Conservation (phyloP, 371 early-diverging fungal species). For the Apophysomyces trapeziformis region DNA sequence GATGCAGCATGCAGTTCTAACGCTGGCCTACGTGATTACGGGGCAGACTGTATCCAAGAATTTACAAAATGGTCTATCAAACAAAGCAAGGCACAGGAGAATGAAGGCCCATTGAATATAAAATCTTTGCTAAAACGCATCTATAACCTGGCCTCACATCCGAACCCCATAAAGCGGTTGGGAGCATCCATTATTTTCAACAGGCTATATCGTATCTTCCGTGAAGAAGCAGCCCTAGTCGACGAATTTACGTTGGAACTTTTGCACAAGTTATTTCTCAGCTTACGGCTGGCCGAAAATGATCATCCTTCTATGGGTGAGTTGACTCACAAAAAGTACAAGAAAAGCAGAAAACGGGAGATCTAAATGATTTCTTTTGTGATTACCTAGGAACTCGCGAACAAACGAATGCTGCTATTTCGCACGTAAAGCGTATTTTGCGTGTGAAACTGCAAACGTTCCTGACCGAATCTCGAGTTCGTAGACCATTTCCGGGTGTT, state of each 20-base stretch:
- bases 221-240: conserved; percentile 65
- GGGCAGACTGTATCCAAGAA: conserved; percentile 75
- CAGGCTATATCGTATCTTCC: conserved; percentile 68
- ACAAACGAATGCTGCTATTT: conserved; percentile 59
- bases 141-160: conserved; percentile 65
- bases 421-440: conserved; percentile 67
- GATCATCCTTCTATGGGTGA: conserved; percentile 65
- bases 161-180: conserved; percentile 66
- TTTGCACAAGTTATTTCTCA: conserved; percentile 68
- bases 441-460: conserved; percentile 53
- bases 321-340: neutral
- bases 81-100: conserved; percentile 52
- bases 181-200: conserved; percentile 77
- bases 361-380: neutral
- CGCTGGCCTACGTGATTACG: conserved; percentile 73
- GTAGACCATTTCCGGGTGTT: conserved; percentile 59
- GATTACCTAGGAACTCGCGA: conserved; percentile 51
- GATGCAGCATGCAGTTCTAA: conserved; percentile 65
- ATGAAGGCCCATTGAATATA: conserved; percentile 64
- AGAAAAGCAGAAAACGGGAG: neutral
- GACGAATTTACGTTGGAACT: conserved; percentile 72
- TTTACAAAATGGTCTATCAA: conserved; percentile 81
- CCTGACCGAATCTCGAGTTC: conserved; percentile 28
- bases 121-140: conserved; percentile 71
- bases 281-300: conserved; percentile 64